Evolutionary conservation across 768 basidiomycete genomes (phyloP).

Genomic region (Termitomyces titanicus): DNA sequence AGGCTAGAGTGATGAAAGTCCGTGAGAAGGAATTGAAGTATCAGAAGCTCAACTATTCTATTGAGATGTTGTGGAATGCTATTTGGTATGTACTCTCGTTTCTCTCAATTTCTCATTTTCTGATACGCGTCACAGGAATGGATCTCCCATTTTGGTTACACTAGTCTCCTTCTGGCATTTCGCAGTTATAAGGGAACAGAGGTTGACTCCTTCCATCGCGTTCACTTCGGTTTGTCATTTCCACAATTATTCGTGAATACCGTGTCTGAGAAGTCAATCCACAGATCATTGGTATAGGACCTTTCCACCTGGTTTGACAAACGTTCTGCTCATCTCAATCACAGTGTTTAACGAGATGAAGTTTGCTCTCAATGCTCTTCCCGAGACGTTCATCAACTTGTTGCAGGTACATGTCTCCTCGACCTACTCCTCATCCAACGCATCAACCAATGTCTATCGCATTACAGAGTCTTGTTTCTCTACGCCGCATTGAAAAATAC

Average conservation of each 20-base stretch:
- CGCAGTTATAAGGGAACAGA: conserved; percentile 63
- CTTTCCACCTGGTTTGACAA: not conserved
- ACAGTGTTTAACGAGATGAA: conserved; percentile 85
- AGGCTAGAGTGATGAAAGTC: conserved; percentile 65
- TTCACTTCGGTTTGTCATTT: conserved; percentile 61
- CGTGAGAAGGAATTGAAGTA: conserved; percentile 80
- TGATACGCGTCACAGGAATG: conserved; percentile 41
- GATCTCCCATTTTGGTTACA: conserved; percentile 59
- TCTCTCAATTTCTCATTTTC: not conserved
- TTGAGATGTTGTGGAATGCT: conserved; percentile 60
- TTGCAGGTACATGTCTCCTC: conserved; percentile 56
- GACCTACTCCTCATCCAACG: not conserved
- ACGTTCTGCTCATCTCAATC: not conserved
- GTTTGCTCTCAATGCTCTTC: conserved; percentile 82
- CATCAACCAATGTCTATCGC: not conserved
- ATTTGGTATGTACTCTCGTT: conserved; percentile 33
- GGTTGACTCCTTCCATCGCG: conserved; percentile 78
- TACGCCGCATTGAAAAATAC: conserved; percentile 91
- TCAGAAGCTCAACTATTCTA: conserved; percentile 82
- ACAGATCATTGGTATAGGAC: conserved; percentile 39
- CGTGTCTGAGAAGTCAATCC: not conserved
- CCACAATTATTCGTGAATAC: not conserved
- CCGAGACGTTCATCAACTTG: conserved; percentile 88
- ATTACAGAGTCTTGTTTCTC: conserved; percentile 68
- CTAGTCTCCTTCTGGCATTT: conserved; percentile 69